Base-by-base conservation (phyloP, 2,329 filamentous ascomycete species). In the Spiromastix sp. region DNA sequence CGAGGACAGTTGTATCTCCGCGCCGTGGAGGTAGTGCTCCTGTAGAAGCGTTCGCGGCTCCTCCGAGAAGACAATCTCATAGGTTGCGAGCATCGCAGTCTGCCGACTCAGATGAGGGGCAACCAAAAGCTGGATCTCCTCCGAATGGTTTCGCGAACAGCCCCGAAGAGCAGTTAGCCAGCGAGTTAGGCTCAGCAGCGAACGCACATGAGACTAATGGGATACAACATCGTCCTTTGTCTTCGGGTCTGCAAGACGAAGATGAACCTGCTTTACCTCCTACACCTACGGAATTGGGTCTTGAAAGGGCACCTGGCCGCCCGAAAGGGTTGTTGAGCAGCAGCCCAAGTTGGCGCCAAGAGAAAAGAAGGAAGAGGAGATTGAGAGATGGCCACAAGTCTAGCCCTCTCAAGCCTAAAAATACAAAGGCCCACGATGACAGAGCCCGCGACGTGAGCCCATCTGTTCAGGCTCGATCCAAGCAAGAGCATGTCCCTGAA, bases 191-290 rank as follows among this genome's bases (percentile, higher is more conserved):
- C 25, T 15, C 8, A 24, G 19, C 12, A 26, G 17, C 37, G 9
- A 46, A 49, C 24, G 27, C 43, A 22, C 11, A 24, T 18, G 16
- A 29, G 19, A 8, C 10, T 12, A 19, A 27, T 12, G 32, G 8
- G 10, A 25, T 16, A 25, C 21, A 5, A 13, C 19, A 22, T 6
- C 32, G 32, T 12, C 28, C 32, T 34, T 34, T 18, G 11, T 36
- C 16, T 2, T 32, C 20, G 4, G n/a, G 9, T 5, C 12, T 17
- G 8, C 17, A 53, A 8, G 55, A 55, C 5, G 43, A 51, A n/a
- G 66, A 66, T 11, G 76, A 82, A 46, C 77, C 77, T 2, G 75
- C 80, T 31, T 63, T 83, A 4, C 79, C 79, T 10, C 59, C 60
- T n/a, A 64, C 60, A 5, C 61, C 61, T 18, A 59, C 60, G 11